Percentiles rank a stretch among this genome's conserved stretches.
These are phyloP conservation scores for Pouteria glomerata DNA, from an alignment of 148 eudicot species.

Conservation along the genomic window DNA sequence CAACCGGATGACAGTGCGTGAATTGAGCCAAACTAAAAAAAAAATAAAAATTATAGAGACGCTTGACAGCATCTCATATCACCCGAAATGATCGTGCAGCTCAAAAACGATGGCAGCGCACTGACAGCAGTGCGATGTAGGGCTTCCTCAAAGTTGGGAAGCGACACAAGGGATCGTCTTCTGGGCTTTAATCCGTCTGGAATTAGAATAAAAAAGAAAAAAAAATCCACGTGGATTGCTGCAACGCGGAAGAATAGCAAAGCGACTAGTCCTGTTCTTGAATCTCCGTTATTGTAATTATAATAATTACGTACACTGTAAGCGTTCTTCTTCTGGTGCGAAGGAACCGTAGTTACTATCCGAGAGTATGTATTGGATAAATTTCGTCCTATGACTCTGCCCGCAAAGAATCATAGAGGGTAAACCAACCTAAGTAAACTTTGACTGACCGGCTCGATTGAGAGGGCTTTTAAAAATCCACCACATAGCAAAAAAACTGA, in stretches of 20 bases:
- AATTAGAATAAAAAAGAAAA: too few relatives aligned
- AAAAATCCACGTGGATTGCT: too few relatives aligned
- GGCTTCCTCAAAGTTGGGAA: not conserved
- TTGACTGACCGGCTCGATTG: too few relatives aligned
- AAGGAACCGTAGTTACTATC: too few relatives aligned
- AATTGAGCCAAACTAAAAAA: not conserved
- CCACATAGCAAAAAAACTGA: not conserved
- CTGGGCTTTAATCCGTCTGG: not conserved
- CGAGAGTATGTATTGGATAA: not conserved
- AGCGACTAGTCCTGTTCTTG: not conserved
- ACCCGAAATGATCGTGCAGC: not conserved
- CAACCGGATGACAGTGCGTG: not conserved
- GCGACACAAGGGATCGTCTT: not conserved
- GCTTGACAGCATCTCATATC: too few relatives aligned
- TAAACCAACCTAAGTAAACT: too few relatives aligned
- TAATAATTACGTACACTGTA: not conserved
- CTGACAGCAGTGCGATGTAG: not conserved
- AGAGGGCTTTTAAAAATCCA: not conserved
- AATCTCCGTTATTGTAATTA: too few relatives aligned
- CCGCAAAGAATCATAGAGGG: too few relatives aligned
- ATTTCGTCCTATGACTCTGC: not conserved
- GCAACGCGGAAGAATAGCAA: not conserved
- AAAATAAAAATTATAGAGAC: not conserved
- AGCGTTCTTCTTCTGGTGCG: too few relatives aligned
- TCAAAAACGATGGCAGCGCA: not conserved